Base-by-base conservation (phyloP, 805 yeast species). In the Ogataea neopini region DNA sequence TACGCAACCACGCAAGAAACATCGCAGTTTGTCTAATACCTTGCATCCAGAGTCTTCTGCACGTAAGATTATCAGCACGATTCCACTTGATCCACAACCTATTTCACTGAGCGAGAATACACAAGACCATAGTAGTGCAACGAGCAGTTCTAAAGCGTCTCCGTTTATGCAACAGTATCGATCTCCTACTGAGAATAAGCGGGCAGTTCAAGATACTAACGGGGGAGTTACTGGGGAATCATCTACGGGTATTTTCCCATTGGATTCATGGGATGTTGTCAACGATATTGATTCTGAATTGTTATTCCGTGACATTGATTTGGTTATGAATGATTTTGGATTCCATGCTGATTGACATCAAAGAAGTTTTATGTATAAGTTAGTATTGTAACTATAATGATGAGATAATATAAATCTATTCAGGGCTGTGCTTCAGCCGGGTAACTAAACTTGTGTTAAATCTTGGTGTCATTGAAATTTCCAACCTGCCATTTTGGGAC, bases 281-380 rank as follows among this genome's bases (percentile, higher is more conserved):
- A 52, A 56, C 14, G 68, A 63, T 14, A 66, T 76, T 62, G 81
- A 78, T 56, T 74, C 77, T 19, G 86, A 79, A 43, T 55, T 78
- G 49, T 69, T 82, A 18, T 84, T 86, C 90, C 86, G 84, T 60
- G 95, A 89, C 61, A 91, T 89, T 23, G 96, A 88, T 54, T 75
- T 88, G 40, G 86, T 89, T 48, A 88, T 89, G 96, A 88, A 86
- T 61, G 96, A 88, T 61, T 89, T 88, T 67, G 97, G 96, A 4
- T 89, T 89, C 70, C 88, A 86, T 54, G 82, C 88, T 3, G 74
- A 73, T 44, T 57, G 15, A 8, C 7, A n/a, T n/a, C n/a, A n/a
- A n/a, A n/a, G n/a, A n/a, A n/a, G n/a, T n/a, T n/a, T n/a, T n/a
- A n/a, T n/a, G n/a, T n/a, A n/a, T n/a, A n/a, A n/a, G n/a, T n/a